These are phyloP conservation scores for Arthonia radiata DNA, from an alignment of 495 filamentous ascomycete genomes.

Conservation along the genomic window DNA sequence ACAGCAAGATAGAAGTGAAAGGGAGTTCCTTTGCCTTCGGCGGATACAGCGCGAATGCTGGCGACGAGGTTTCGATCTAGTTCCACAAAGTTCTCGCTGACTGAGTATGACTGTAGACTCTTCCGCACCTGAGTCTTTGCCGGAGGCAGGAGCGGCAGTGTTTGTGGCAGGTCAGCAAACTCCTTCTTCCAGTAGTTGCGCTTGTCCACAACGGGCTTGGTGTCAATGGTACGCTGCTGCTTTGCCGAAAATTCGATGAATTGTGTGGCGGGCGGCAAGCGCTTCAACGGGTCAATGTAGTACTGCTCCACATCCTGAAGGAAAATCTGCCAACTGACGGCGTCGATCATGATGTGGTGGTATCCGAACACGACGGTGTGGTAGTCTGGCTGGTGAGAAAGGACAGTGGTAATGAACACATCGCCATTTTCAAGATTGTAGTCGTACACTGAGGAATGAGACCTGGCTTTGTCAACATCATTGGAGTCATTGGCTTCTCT, in stretches of 20 bases:
- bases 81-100: too few relatives aligned
- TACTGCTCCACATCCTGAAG: slow-evolving; percentile 6
- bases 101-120: too few relatives aligned
- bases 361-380: slow-evolving; percentile 13
- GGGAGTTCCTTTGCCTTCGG: slow-evolving; percentile 10
- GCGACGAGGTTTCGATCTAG: too few relatives aligned
- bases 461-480: too few relatives aligned
- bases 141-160: slow-evolving; percentile 17
- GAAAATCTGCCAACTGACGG: slow-evolving; percentile 7
- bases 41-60: too few relatives aligned
- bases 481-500: too few relatives aligned
- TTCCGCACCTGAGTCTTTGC: too few relatives aligned
- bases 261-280: not conserved
- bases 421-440: too few relatives aligned
- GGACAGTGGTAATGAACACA: slow-evolving; percentile 1
- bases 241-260: slow-evolving; percentile 1
- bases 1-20: slow-evolving; percentile 22
- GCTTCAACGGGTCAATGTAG: too few relatives aligned
- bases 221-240: slow-evolving; percentile 2
- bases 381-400: slow-evolving; percentile 3
- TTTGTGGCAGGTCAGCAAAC: slow-evolving; percentile 8
- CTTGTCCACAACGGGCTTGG: slow-evolving; percentile 5
- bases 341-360: slow-evolving; percentile 11
- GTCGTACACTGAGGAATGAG: too few relatives aligned
- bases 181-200: slow-evolving; percentile 16